These are phyloP conservation scores for Toxoplasma gondii DNA, from an alignment of 169 alveolate species.

Conservation along the genomic window DNA sequence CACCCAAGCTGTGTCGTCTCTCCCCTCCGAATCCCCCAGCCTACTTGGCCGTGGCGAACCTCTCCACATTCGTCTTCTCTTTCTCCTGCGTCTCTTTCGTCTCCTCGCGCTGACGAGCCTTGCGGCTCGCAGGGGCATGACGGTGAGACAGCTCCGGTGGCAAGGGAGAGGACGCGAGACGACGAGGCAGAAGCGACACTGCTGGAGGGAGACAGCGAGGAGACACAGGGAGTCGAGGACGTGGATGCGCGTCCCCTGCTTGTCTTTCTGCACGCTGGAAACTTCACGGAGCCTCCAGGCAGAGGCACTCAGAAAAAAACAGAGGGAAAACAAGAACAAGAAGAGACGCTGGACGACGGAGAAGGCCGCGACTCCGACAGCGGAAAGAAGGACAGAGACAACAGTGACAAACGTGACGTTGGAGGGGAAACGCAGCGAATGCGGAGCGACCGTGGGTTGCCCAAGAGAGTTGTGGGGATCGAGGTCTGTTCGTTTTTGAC, in stretches of 20 bases:
- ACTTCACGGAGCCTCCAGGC: background rate
- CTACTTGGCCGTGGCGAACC: background rate
- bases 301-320: background rate
- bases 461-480: background rate
- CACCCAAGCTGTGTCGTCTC: background rate
- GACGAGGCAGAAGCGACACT: background rate
- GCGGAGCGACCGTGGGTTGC: background rate
- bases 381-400: background rate
- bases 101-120: background rate
- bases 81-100: background rate
- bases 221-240: conserved; percentile 10
- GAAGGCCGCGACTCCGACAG: background rate
- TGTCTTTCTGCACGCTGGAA: background rate
- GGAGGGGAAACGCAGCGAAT: background rate
- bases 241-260: conserved; percentile 8
- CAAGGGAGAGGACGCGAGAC: background rate
- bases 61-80: background rate
- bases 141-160: background rate
- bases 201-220: background rate
- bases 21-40: background rate
- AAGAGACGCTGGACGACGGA: background rate
- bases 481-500: conserved; percentile 33
- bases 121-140: background rate
- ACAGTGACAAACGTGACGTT: background rate
- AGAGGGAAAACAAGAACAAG: background rate